A percentile compares a stretch with the other conserved stretches of the same genome.
Conservation (phyloP, 345 rosid species). For the Brassica juncea region DNA sequence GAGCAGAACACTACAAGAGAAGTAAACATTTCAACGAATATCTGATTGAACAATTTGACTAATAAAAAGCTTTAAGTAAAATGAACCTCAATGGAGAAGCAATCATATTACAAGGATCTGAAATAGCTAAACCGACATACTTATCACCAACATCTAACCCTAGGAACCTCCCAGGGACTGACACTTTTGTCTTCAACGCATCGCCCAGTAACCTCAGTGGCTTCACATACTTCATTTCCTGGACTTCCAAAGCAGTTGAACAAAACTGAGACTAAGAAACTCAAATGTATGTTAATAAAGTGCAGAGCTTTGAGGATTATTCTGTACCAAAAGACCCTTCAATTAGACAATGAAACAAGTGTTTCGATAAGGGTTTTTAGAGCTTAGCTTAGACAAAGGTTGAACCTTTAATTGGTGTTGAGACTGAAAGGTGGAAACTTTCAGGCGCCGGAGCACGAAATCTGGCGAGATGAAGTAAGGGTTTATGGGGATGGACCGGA, state of each 20-base stretch:
- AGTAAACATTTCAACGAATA: neutral
- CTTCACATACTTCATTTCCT: conserved; percentile 69
- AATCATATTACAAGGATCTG: conserved; percentile 52
- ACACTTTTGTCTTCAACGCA: conserved; percentile 45
- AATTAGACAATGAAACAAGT: neutral
- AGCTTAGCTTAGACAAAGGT: neutral
- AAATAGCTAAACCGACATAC: conserved; percentile 79
- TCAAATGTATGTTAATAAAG: neutral
- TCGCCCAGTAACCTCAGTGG: conserved; percentile 57
- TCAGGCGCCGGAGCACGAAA: conserved; percentile 12
- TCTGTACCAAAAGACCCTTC: neutral
- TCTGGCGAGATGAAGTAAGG: neutral
- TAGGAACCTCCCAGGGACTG: conserved; percentile 52
- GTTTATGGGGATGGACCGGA: neutral
- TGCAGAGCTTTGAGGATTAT: neutral
- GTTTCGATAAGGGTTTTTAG: neutral
- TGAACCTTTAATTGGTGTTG: neutral
- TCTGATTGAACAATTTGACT: neutral
- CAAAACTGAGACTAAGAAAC: neutral
- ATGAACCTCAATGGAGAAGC: conserved; percentile 66
- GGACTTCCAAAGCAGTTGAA: neutral
- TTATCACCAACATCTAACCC: conserved; percentile 93
- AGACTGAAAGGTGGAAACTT: neutral
- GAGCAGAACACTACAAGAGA: conserved; percentile 62
- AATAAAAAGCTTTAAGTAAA: neutral